These are phyloP conservation scores for Aspergillus unguis DNA, from an alignment of 2,329 filamentous ascomycete species.

Conservation along the genomic window DNA sequence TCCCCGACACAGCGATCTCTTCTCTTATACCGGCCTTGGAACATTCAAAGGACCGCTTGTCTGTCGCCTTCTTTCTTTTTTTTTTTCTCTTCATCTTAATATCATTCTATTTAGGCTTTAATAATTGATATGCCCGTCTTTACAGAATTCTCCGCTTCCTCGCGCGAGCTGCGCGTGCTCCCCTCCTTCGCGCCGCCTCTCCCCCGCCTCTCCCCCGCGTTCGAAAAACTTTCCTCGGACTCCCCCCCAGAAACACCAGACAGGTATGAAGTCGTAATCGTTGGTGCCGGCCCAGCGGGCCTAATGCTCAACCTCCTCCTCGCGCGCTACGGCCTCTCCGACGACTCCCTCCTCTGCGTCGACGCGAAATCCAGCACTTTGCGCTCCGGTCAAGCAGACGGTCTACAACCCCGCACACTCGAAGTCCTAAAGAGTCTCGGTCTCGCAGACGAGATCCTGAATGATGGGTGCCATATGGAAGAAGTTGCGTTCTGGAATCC, in stretches of 20 bases:
- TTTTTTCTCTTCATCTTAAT: background rate
- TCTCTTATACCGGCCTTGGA: background rate
- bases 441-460: constrained; percentile 38
- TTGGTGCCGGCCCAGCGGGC: constrained; percentile 44
- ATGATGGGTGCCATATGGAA: constrained; percentile 43
- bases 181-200: constrained; percentile 41
- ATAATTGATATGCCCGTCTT: constrained; percentile 39
- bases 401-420: constrained; percentile 43
- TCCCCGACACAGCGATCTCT: background rate
- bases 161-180: constrained; percentile 40
- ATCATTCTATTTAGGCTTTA: background rate
- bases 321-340: constrained; percentile 43
- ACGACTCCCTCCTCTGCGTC: constrained; percentile 42
- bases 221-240: background rate
- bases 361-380: constrained; percentile 40
- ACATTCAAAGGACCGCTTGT: too few relatives aligned
- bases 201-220: constrained; percentile 40
- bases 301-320: constrained; percentile 43
- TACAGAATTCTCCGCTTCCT: constrained; percentile 32
- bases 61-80: background rate
- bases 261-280: constrained; percentile 43
- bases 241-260: constrained; percentile 14
- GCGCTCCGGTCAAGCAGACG: constrained; percentile 44
- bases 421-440: constrained; percentile 45
- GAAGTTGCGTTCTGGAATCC: constrained; percentile 70